Evolutionary conservation across 805 yeast species (phyloP), one percentile per base, ranked within the genome.

Genomic region (Kodamaea leandrae): DNA sequence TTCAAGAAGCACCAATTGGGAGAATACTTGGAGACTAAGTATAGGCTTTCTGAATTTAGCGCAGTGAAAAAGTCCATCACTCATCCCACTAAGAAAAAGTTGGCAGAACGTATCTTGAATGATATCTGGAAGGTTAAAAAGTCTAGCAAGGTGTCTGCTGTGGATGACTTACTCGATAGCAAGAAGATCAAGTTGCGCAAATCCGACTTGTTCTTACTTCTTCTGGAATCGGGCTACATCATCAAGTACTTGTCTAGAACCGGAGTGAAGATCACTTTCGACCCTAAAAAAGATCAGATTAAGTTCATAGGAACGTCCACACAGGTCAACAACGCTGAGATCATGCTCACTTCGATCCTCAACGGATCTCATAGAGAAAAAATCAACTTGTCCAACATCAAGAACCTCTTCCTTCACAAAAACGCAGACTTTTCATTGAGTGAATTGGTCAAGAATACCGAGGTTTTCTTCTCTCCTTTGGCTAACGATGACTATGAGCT

Each of bases 291-390:
- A 17, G 55, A 53, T 4, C 60, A 56, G 24, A 58, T 76, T 14
- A 46, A 58, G 7, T 58, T 76, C 12, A 45, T 57, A n/a, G 74
- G 77, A 6, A 66, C 76, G 0, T 60, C 55, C 4, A 47, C 54
- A 15, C 76, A 75, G 26, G 58, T 68, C 26, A 58, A 62, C 18
- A 74, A 71, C 60, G 74, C 77, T 15, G 59, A 63, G 41, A 66
- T 76, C 23, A 60, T 65, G n/a, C 51, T 74, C 34, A 54, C 54
- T 27, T 50, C 58, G 2, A 54, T 60, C 20, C 49, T 72, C 35
- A 60, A 57, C 12, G 48, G 54, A 1, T 49, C 62, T 4, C 46
- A 49, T 20, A 50, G 53, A 8, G 61, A 59, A 21, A 57, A 48
- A n/a, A 36, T 73, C 4, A 66, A 71, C 46, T 50, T 72, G 37